Base-by-base conservation (phyloP, 805 yeast species). In the Metschnikowia peoriensis region DNA sequence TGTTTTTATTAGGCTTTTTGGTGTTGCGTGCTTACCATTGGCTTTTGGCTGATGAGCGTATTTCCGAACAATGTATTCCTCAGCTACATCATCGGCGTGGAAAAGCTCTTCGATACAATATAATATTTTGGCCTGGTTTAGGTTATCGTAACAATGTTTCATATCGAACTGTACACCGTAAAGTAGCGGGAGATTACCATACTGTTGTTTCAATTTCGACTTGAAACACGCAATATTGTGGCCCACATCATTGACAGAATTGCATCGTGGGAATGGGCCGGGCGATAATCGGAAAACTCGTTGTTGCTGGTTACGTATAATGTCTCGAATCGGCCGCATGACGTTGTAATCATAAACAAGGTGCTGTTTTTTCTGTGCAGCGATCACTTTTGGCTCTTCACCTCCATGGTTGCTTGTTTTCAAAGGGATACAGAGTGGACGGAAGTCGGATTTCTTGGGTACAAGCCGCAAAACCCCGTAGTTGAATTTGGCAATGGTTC, bases 121-220 rank as follows among this genome's bases (percentile, higher is more conserved):
- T 1, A 75, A 49, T 1, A 81, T 70, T 52, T 73, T 74, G 0
- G 61, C 57, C 44, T 78, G 80, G 14, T 88, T 84, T 15, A 91
- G 71, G 2, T 83, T 79, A 61, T 93, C 97, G 65, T 83, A 92
- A 51, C 97, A 90, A 3, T 84, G 77, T 50, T 76, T 77, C 56
- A 88, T 82, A 65, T 92, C 98, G 66, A 89, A 87, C 58, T 88
- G 89, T 28, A 87, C 71, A 14, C 79, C 79, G 61, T 72, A 79
- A 0, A 84, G 56, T 1, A 57, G 46, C 0, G 82, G 82, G 4
- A 76, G 14, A 1, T 17, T 40, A 0, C 63, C 61, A 29, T 46
- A 32, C 28, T 44, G 44, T 14, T n/a, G n/a, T 2, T 44, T n/a
- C 10, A 64, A 56, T 0, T 34, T 29, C 1, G 48, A 42, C 49